Conservation (phyloP, 331 rosid genomes). For the Saraca asoca region DNA sequence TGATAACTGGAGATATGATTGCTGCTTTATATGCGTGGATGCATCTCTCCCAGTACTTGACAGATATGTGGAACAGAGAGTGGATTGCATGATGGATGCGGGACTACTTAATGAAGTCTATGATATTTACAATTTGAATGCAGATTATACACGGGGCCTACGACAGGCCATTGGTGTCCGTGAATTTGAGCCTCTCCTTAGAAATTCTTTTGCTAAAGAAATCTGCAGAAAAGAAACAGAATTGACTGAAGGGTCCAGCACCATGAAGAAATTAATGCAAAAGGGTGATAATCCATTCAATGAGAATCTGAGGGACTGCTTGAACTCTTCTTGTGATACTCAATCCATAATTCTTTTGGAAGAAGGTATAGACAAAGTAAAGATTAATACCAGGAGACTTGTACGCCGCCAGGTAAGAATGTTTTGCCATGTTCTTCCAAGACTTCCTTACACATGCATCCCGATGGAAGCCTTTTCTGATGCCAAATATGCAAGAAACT, state of each 20-base stretch:
- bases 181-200: conserved; percentile 70
- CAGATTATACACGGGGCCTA: conserved; percentile 81
- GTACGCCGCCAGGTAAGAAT: conserved; percentile 80
- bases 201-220: conserved; percentile 32
- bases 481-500: conserved; percentile 24
- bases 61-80: conserved; percentile 78
- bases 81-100: conserved; percentile 76
- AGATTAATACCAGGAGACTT: conserved; percentile 77
- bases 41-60: conserved; percentile 80
- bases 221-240: conserved; percentile 31
- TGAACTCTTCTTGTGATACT: conserved; percentile 45
- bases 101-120: conserved; percentile 85
- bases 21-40: conserved; percentile 76
- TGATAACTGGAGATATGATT: conserved; percentile 70
- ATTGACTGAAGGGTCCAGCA: conserved; percentile 33
- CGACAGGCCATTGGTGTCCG: conserved; percentile 86
- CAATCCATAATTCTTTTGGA: conserved; percentile 48
- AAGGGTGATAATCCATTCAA: conserved; percentile 45
- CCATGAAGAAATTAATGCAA: conserved; percentile 22
- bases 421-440: not conserved
- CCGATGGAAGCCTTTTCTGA: conserved; percentile 13
- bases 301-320: conserved; percentile 46
- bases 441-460: conserved; percentile 11
- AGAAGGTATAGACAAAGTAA: conserved; percentile 79
- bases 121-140: conserved; percentile 59